phyloP scores from a whole-genome alignment of 2,329 filamentous ascomycete species.

The Laburnicola sp. region DNA sequence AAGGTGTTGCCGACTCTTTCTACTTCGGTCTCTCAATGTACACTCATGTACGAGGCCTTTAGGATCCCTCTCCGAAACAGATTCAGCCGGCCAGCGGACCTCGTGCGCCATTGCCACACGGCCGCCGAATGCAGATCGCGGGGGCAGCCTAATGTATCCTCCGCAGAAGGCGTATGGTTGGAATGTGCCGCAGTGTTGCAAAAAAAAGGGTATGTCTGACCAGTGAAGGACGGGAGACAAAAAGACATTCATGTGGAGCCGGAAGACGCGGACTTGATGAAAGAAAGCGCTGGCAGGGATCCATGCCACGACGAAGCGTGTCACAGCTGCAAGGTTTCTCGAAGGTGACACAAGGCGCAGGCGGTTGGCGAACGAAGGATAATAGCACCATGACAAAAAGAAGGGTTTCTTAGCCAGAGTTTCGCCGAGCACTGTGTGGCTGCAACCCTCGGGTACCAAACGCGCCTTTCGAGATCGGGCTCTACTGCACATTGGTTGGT shows the following conservation, averaged over 20 bases:
- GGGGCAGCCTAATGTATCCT: slow-evolving; percentile 13
- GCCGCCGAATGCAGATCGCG: slow-evolving; percentile 9
- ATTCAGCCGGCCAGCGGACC: slow-evolving; percentile 21
- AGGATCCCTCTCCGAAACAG: slow-evolving; percentile 20
- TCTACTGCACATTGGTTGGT: slow-evolving; percentile 14
- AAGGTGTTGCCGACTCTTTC: slow-evolving; percentile 1
- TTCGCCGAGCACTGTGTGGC: slow-evolving; percentile 10
- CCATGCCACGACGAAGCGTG: slow-evolving; percentile 15
- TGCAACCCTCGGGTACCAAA: slow-evolving; percentile 8
- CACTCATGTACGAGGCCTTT: slow-evolving; percentile 15
- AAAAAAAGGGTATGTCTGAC: slow-evolving; percentile 15
- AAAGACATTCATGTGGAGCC: slow-evolving; percentile 21
- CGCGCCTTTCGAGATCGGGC: slow-evolving; percentile 11
- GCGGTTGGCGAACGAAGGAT: slow-evolving; percentile 7
- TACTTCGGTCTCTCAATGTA: slow-evolving; percentile 8
- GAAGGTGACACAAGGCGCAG: slow-evolving; percentile 17
- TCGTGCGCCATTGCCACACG: slow-evolving; percentile 11
- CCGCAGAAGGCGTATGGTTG: slow-evolving; percentile 16
- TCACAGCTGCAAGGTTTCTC: slow-evolving; percentile 17
- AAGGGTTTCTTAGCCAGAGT: slow-evolving; percentile 7
- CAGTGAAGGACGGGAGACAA: slow-evolving; percentile 13
- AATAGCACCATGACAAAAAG: slow-evolving; percentile 8
- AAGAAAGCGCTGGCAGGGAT: slow-evolving; percentile 20
- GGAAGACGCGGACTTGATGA: slow-evolving; percentile 22
- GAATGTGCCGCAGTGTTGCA: slow-evolving; percentile 18